phyloP scores from a whole-genome alignment of 768 basidiomycete species.

The Lactarius sanguifluus region DNA sequence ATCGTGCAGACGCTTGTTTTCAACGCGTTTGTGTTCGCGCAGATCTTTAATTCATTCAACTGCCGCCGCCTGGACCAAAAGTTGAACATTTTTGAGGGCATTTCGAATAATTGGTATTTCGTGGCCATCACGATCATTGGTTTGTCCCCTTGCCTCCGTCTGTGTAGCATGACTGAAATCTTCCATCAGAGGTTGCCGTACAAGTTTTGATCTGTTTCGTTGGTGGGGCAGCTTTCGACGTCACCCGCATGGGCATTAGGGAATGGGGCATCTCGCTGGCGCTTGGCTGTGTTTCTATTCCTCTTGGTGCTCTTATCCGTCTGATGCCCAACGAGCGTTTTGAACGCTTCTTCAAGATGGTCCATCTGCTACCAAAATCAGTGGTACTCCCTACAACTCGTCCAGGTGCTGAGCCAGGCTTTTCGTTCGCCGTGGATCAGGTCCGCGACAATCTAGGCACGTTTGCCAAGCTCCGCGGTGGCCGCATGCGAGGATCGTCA shows the following conservation, averaged over 20 bases:
- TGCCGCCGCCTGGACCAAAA: conserved; percentile 82
- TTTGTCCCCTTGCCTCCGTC: conserved; percentile 38
- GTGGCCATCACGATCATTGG: conserved; percentile 81
- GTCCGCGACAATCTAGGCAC: conserved; percentile 85
- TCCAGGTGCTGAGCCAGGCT: conserved; percentile 58
- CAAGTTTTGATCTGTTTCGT: conserved; percentile 90
- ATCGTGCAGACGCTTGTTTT: conserved; percentile 87
- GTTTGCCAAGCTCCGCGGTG: conserved; percentile 84
- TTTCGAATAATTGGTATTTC: conserved; percentile 80
- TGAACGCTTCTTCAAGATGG: conserved; percentile 55
- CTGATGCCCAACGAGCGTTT: conserved; percentile 78
- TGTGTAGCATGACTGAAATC: conserved; percentile 14
- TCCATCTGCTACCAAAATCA: conserved; percentile 62
- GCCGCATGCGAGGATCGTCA: conserved; percentile 80
- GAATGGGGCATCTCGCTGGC: conserved; percentile 95
- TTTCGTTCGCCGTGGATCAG: conserved; percentile 77
- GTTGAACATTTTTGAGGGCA: conserved; percentile 87
- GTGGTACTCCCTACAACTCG: conserved; percentile 63
- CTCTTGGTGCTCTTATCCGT: conserved; percentile 81
- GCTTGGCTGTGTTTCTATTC: conserved; percentile 83
- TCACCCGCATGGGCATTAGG: conserved; percentile 69
- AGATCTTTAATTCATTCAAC: conserved; percentile 95
- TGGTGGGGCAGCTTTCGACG: conserved; percentile 90
- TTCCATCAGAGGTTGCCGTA: conserved; percentile 68
- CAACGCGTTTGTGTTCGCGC: conserved; percentile 97